phyloP scores from a whole-genome alignment of 2,329 filamentous ascomycete genomes.

The Penicillium capsulatum region DNA sequence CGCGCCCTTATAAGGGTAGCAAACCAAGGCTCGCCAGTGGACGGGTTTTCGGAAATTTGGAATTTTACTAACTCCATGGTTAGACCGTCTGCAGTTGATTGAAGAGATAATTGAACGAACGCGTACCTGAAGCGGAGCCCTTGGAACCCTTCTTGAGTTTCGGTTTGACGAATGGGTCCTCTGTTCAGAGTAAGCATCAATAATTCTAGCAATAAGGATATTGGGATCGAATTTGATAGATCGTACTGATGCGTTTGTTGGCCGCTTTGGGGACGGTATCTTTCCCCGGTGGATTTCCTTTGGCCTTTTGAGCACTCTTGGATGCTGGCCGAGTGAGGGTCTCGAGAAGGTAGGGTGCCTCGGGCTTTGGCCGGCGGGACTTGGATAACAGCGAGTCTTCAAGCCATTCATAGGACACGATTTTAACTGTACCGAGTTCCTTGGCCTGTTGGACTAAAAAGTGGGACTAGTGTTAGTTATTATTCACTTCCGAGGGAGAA shows the following conservation, averaged over 20 bases:
- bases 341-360: constrained; percentile 36
- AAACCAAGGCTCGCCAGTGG: constrained; percentile 59
- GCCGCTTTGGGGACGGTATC: not conserved
- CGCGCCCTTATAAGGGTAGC: constrained; percentile 55
- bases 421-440: constrained; percentile 35
- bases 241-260: constrained; percentile 1
- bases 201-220: not conserved
- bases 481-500: not conserved
- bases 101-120: too few relatives aligned
- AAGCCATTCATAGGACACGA: constrained; percentile 48
- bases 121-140: not conserved
- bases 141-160: not conserved
- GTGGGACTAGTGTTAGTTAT: constrained; percentile 12
- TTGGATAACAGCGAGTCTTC: constrained; percentile 41
- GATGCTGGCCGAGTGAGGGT: constrained; percentile 31
- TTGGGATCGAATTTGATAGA: not conserved
- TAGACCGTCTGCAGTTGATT: too few relatives aligned
- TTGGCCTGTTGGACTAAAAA: constrained; percentile 41
- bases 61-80: constrained; percentile 50
- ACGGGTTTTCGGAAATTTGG: constrained; percentile 60
- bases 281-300: not conserved
- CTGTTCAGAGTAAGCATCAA: not conserved
- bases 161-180: constrained; percentile 1
- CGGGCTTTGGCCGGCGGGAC: constrained; percentile 32
- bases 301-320: not conserved